Base-by-base conservation (phyloP, 1,284 basidiomycete genomes). In the Ceratobasidium sp. region DNA sequence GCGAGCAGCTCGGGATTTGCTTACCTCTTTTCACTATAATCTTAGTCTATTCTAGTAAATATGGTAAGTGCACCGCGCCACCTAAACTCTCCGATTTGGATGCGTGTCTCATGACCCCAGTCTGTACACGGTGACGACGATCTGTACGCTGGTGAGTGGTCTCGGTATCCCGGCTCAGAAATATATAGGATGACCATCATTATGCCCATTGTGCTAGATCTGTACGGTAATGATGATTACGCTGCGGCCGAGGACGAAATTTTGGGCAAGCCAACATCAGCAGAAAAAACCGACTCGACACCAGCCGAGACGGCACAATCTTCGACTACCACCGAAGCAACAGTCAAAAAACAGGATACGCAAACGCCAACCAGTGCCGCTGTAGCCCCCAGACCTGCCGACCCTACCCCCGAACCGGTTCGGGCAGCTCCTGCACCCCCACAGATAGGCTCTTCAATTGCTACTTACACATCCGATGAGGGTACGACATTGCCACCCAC, bases 171-270 rank as follows among this genome's bases (percentile, higher is more conserved):
- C 30, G n/a, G 51, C 23, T 28, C n/a, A 12, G 5, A 25, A 21
- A 40, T 18, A 23, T 16, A 2, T n/a, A 49, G 44, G 62, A 73
- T 72, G 59, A 78, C 51, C 21, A 18, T n/a, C 3, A 25, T n/a
- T 51, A 44, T 30, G 12, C 18, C 16, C 48, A n/a, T 33, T 38
- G 51, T 63, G 74, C 75, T 72, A 90, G 92, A 94, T 79, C 86
- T 94, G 53, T 94, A 94, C 79, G 91, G 89, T 61, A 90, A 92
- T 76, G 89, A 91, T 74, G 78, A 81, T 30, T 89, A 91, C 72
- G 72, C 76, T 51, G 77, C 80, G 38, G 69, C 77, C 74, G 72
- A 77, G 75, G 77, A 79, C 76, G 75, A 78, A 74, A 67, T 79
- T 72, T 77, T 78, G 76, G 58, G 69, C 77, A 77, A 76, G 23